These are phyloP conservation scores for Citrus reticulata DNA, from an alignment of 345 rosid genomes.

Conservation along the genomic window DNA sequence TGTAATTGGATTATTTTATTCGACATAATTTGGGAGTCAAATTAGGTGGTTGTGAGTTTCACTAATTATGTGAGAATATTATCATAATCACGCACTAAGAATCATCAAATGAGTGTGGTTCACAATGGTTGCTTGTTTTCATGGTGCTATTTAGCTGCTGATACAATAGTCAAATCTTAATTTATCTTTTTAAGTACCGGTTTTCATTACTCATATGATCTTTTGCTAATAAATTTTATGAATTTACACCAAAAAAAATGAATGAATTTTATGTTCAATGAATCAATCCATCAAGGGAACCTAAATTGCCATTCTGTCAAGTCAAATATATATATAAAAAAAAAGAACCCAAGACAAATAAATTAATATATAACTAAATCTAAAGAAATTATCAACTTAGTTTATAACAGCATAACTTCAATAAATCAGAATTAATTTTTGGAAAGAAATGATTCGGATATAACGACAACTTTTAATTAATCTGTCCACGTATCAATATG, in stretches of 20 bases:
- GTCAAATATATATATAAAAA: neutral
- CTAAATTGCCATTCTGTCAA: neutral
- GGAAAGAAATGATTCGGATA: neutral
- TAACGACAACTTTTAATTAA: too few relatives aligned
- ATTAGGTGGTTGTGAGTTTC: neutral
- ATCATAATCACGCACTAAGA: neutral
- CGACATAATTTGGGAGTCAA: neutral
- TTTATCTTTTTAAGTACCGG: too few relatives aligned
- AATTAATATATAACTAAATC: too few relatives aligned
- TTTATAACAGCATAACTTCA: too few relatives aligned
- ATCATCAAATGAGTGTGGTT: neutral
- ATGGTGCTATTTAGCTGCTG: neutral
- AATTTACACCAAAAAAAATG: too few relatives aligned
- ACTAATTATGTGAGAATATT: neutral
- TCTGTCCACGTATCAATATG: too few relatives aligned
- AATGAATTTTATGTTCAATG: too few relatives aligned
- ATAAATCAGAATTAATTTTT: neutral
- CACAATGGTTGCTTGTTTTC: neutral
- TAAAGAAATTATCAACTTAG: too few relatives aligned
- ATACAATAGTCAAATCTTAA: neutral
- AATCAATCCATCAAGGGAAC: neutral
- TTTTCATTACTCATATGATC: too few relatives aligned
- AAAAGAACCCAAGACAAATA: neutral
- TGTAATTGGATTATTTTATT: neutral
- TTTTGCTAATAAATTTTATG: too few relatives aligned